Evolutionary conservation across 495 filamentous ascomycete species (phyloP).

Genomic region (Aspergillus panamensis): DNA sequence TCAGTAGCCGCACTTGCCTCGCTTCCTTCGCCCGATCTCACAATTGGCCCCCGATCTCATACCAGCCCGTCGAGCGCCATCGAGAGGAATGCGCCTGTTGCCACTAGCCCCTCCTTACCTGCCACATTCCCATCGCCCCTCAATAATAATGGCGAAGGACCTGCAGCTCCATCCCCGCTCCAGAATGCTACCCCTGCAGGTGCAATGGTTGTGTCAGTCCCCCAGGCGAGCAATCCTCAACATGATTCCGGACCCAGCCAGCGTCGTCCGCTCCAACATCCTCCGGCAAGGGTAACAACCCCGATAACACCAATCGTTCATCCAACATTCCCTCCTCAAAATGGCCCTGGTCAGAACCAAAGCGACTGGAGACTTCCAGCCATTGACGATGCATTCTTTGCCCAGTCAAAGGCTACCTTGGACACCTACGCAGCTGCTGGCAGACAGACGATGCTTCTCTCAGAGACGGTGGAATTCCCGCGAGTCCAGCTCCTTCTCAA

Average conservation of each 20-base stretch:
- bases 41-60: conserved; percentile 14
- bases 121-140: conserved; percentile 13
- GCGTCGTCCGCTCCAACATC: not conserved
- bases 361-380: not conserved
- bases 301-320: not conserved
- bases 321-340: not conserved
- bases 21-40: conserved; percentile 26
- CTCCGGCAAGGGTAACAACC: not conserved
- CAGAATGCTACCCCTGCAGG: not conserved
- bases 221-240: not conserved
- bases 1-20: conserved; percentile 5
- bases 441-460: conserved; percentile 8
- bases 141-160: not conserved
- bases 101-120: conserved; percentile 8
- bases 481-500: conserved; percentile 53
- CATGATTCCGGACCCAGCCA: not conserved
- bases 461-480: conserved; percentile 42
- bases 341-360: not conserved
- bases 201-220: conserved; percentile 4
- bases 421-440: conserved; percentile 3
- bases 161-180: not conserved
- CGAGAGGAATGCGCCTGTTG: conserved; percentile 10
- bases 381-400: conserved; percentile 20
- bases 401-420: conserved; percentile 11
- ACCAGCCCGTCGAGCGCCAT: conserved; percentile 17